Percentiles rank a stretch among this genome's conserved stretches.
phyloP scores from a whole-genome alignment of 1,139 yeast genomes.

The Geotrichum citri-aurantii region DNA sequence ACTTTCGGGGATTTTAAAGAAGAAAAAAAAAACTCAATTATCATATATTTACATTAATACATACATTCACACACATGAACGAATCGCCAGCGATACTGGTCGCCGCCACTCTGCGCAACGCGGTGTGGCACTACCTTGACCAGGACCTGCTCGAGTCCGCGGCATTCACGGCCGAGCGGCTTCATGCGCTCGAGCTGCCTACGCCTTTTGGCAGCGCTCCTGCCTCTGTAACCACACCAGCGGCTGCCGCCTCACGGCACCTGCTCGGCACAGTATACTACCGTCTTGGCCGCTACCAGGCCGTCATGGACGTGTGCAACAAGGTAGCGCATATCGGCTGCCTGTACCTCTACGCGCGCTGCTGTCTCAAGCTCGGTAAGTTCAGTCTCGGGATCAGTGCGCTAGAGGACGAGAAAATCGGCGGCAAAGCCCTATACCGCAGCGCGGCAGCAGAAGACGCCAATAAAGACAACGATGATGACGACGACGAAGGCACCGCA shows the following conservation, averaged over 20 bases:
- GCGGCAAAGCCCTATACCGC: constrained; percentile 7
- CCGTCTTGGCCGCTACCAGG: constrained; percentile 50
- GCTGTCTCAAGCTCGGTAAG: constrained; percentile 53
- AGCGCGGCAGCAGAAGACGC: background rate
- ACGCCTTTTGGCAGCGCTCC: constrained; percentile 30
- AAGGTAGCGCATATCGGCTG: constrained; percentile 60
- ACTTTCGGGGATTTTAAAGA: too few relatives aligned
- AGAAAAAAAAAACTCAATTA: too few relatives aligned
- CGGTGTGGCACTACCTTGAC: constrained; percentile 63
- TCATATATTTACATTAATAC: background rate
- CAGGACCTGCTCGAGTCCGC: constrained; percentile 65
- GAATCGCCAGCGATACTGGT: background rate
- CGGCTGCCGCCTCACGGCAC: constrained; percentile 48
- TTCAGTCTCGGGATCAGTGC: constrained; percentile 62
- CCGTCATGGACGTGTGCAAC: constrained; percentile 40
- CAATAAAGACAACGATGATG: background rate
- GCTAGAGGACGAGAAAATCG: constrained; percentile 33
- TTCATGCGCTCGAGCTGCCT: constrained; percentile 50
- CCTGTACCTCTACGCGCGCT: constrained; percentile 59
- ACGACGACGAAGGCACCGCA: background rate
- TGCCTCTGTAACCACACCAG: background rate
- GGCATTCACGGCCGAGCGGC: constrained; percentile 73
- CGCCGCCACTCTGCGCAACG: constrained; percentile 21
- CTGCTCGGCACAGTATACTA: constrained; percentile 58
- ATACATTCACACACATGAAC: background rate